These are phyloP conservation scores for Saccharomyces hybrid DNA, from an alignment of 1,139 yeast species.

Conservation along the genomic window DNA sequence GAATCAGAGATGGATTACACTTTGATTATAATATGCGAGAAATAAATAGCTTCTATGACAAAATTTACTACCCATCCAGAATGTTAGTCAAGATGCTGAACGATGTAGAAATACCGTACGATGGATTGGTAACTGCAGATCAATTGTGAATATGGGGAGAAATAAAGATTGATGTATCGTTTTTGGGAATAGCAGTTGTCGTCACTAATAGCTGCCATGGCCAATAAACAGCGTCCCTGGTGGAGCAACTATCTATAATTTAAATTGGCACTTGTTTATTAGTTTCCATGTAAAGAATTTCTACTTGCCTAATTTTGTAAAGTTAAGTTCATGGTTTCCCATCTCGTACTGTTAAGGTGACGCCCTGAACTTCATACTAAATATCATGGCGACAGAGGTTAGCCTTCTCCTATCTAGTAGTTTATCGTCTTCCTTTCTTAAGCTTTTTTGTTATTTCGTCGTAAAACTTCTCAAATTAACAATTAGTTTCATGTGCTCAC, in stretches of 20 bases:
- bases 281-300: neutral
- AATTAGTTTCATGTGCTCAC: slow-evolving; percentile 32
- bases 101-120: no score
- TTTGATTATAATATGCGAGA: neutral
- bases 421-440: slow-evolving; percentile 16
- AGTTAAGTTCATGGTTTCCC: no score
- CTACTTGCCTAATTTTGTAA: neutral
- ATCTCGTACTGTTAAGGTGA: no score
- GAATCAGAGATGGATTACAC: neutral
- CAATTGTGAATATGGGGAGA: no score
- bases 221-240: neutral
- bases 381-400: slow-evolving; percentile 53
- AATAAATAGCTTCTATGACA: neutral
- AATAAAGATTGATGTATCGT: no score
- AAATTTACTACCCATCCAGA: neutral
- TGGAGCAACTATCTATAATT: neutral
- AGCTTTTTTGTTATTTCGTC: slow-evolving; percentile 29
- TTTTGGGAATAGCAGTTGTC: no score
- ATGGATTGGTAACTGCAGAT: no score
- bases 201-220: no score
- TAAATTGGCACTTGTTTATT: neutral
- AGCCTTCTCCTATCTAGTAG: slow-evolving; percentile 37
- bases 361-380: slow-evolving; percentile 37
- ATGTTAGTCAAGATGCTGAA: no score
- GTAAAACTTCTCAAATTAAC: slow-evolving; percentile 28